A percentile compares a stretch with the other conserved stretches of the same genome.
phyloP scores from a whole-genome alignment of 163 green algal genomes.

The Scenedesmus sp. region DNA sequence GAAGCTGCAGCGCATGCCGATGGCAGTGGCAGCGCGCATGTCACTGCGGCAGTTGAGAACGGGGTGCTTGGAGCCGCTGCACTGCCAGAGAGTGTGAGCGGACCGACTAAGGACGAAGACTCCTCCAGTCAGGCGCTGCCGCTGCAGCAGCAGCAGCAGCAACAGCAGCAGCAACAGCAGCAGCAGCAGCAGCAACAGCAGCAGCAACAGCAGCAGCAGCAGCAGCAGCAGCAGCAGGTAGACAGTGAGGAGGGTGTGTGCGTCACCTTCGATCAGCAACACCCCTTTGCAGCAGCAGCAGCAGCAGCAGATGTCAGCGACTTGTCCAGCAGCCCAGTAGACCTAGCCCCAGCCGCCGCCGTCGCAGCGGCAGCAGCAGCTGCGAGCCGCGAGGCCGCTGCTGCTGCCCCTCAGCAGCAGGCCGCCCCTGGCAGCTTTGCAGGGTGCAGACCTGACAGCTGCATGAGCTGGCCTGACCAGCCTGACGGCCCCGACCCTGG shows the following conservation, averaged over 20 bases:
- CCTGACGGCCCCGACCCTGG: too few species aligned
- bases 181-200: background rate
- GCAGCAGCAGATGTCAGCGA: background rate
- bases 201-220: too few species aligned
- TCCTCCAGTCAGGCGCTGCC: background rate
- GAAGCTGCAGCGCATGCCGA: background rate
- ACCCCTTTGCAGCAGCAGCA: background rate
- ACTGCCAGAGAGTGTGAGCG: background rate
- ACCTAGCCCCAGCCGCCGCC: too few species aligned
- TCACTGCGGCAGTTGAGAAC: background rate
- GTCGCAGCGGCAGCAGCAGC: background rate
- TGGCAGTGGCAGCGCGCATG: background rate
- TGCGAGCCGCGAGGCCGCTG: background rate
- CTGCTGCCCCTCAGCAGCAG: background rate
- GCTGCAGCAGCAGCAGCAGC: background rate
- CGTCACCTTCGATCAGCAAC: background rate
- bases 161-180: too few species aligned
- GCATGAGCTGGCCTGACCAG: background rate
- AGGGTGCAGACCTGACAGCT: background rate
- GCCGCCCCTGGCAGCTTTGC: too few species aligned
- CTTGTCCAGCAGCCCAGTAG: too few species aligned
- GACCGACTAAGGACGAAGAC: background rate
- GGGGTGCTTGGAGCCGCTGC: too few species aligned
- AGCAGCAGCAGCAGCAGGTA: background rate
- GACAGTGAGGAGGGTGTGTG: background rate